These are phyloP conservation scores for Monotropa hypopitys DNA, from an alignment of 179 eudicot species.

Conservation along the genomic window DNA sequence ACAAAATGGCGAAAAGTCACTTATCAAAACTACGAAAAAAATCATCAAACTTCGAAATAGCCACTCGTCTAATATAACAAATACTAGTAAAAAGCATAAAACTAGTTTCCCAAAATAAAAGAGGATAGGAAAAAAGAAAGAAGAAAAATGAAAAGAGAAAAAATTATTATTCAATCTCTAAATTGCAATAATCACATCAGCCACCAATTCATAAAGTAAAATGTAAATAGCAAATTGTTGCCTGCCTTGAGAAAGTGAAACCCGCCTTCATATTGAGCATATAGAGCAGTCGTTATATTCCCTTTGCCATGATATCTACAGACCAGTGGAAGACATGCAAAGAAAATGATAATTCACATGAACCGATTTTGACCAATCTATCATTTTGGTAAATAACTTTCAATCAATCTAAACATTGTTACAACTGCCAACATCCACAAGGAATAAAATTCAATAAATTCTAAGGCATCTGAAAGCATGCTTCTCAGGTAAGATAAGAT, in stretches of 20 bases:
- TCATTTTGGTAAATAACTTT: conserved; percentile 12
- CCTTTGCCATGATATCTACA: conserved; percentile 89
- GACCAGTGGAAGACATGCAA: conserved; percentile 78
- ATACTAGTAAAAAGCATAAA: too few species aligned
- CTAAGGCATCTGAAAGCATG: conserved; percentile 6
- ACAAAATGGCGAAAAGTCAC: too few species aligned
- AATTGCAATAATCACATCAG: conserved; percentile 11
- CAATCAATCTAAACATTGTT: conserved; percentile 19
- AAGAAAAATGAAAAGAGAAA: not conserved
- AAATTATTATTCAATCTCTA: not conserved
- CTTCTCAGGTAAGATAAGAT: conserved; percentile 3
- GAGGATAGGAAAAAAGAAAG: not conserved
- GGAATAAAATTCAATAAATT: conserved; percentile 4
- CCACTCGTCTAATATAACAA: too few species aligned
- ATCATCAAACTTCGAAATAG: too few species aligned
- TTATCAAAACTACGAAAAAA: too few species aligned
- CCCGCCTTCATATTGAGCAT: conserved; percentile 73
- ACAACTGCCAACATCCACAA: conserved; percentile 22
- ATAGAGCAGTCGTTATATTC: conserved; percentile 55
- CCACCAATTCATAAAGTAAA: conserved; percentile 24
- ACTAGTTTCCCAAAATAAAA: not conserved
- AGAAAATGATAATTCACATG: conserved; percentile 64
- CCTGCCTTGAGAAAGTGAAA: conserved; percentile 78
- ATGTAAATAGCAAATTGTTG: conserved; percentile 53
- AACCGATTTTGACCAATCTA: conserved; percentile 30